Evolutionary conservation across 1,284 basidiomycete genomes (phyloP).

Genomic region (Apiotrichum montevideense): DNA sequence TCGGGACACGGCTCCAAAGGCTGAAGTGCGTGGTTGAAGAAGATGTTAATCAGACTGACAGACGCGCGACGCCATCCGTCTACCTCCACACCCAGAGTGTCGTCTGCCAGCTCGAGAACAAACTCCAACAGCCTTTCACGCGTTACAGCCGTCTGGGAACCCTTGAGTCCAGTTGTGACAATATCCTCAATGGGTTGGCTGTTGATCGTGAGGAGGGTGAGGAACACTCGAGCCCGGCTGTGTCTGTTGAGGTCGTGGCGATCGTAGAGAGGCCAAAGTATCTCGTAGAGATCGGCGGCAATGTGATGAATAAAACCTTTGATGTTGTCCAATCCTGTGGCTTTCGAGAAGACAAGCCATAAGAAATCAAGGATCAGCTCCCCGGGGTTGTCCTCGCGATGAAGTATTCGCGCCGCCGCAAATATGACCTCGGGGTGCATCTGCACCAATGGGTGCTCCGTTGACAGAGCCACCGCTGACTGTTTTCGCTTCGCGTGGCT

Average conservation of each 20-base stretch:
- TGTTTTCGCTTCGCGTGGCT: neutral
- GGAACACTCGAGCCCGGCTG: conserved; percentile 24
- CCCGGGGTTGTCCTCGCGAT: conserved; percentile 8
- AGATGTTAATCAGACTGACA: conserved; percentile 25
- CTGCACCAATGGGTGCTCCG: conserved; percentile 1
- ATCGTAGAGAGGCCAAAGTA: conserved; percentile 33
- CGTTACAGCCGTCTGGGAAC: neutral
- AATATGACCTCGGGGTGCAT: conserved; percentile 22
- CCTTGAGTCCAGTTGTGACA: conserved; percentile 6
- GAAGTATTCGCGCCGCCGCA: conserved; percentile 19
- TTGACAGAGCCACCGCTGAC: neutral
- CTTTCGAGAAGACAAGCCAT: conserved; percentile 34
- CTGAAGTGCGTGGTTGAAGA: conserved; percentile 26
- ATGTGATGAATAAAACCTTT: conserved; percentile 31
- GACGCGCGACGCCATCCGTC: conserved; percentile 22
- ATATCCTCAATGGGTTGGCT: conserved; percentile 23
- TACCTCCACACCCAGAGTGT: conserved; percentile 18
- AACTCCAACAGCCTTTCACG: conserved; percentile 32
- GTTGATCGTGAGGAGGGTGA: conserved; percentile 34
- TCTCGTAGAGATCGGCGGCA: conserved; percentile 16
- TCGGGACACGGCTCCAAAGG: conserved; percentile 21
- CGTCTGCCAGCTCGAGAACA: conserved; percentile 32
- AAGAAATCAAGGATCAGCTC: conserved; percentile 34
- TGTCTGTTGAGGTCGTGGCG: conserved; percentile 14
- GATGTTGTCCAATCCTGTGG: conserved; percentile 20